Conservation (phyloP, 495 filamentous ascomycete genomes). For the Penicillium odoratum region DNA sequence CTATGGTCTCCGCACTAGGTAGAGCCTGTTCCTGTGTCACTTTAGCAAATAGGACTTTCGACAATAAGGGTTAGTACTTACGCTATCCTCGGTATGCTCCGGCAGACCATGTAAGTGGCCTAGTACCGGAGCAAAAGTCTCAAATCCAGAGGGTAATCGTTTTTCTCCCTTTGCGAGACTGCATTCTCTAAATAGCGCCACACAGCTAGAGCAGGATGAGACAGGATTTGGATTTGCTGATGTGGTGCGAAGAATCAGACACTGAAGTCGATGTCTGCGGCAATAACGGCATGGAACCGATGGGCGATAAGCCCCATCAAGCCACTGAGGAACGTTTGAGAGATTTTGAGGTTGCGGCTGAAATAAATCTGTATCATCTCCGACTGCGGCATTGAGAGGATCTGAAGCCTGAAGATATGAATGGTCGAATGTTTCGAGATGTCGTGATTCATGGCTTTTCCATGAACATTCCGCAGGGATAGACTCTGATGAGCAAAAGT, state of each 20-base stretch:
- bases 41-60: not conserved
- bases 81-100: slow-evolving; percentile 33
- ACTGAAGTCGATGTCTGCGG: slow-evolving; percentile 42
- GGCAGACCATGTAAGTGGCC: slow-evolving; percentile 42
- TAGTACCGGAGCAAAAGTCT: slow-evolving; percentile 45
- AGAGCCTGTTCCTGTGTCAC: not conserved
- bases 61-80: not conserved
- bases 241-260: slow-evolving; percentile 46
- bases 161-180: slow-evolving; percentile 58
- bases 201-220: slow-evolving; percentile 71
- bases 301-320: slow-evolving; percentile 46
- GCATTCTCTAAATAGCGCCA: slow-evolving; percentile 71
- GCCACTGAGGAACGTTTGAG: slow-evolving; percentile 38
- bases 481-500: slow-evolving; percentile 17
- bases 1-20: not conserved
- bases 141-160: slow-evolving; percentile 43
- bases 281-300: slow-evolving; percentile 44
- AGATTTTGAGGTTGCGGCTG: slow-evolving; percentile 8
- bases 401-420: not conserved
- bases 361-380: not conserved
- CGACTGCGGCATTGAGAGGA: not conserved
- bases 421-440: not conserved
- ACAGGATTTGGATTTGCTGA: slow-evolving; percentile 53
- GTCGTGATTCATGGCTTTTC: slow-evolving; percentile 8
- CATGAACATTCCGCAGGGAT: slow-evolving; percentile 16